These are phyloP conservation scores for Elsinoe necatrix DNA, from an alignment of 2,329 filamentous ascomycete genomes.

Conservation along the genomic window DNA sequence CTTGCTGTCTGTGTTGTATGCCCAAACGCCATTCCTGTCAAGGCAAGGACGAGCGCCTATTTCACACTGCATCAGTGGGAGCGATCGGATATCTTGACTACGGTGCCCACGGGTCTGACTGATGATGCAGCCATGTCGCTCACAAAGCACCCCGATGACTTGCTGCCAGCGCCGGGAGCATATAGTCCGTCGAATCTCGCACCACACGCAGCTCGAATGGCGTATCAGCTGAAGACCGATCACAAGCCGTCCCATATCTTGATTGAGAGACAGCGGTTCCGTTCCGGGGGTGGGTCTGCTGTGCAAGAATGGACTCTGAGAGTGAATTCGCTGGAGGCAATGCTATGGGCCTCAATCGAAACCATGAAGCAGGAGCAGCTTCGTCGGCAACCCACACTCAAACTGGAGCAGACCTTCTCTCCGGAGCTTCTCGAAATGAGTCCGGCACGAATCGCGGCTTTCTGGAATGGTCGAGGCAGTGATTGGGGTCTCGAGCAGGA, in stretches of 20 bases:
- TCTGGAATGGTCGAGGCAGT: conserved; percentile 40
- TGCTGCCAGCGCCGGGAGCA: not conserved
- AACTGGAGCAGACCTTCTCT: not conserved
- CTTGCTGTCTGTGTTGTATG: conserved; percentile 58
- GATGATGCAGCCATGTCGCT: conserved; percentile 24
- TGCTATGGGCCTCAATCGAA: conserved; percentile 63
- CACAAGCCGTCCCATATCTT: conserved; percentile 51
- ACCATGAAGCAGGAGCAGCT: conserved; percentile 43
- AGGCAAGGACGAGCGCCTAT: not conserved
- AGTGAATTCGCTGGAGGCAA: conserved; percentile 73
- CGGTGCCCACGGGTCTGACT: not conserved
- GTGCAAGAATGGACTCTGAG: conserved; percentile 76
- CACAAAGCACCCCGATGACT: conserved; percentile 30
- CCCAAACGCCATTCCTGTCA: conserved; percentile 18
- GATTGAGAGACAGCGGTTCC: conserved; percentile 58
- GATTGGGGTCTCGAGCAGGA: conserved; percentile 18
- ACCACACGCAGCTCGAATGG: conserved; percentile 43
- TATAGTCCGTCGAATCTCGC: conserved; percentile 34
- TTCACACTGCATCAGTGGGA: conserved; percentile 31
- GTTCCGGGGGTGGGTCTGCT: conserved; percentile 53
- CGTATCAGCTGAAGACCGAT: conserved; percentile 46
- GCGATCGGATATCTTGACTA: conserved; percentile 23
- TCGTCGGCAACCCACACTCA: not conserved
- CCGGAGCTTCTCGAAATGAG: conserved; percentile 28
- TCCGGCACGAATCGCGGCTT: conserved; percentile 48